Conservation (phyloP, 306 rosid genomes). For the Leucaena leucocephala region DNA sequence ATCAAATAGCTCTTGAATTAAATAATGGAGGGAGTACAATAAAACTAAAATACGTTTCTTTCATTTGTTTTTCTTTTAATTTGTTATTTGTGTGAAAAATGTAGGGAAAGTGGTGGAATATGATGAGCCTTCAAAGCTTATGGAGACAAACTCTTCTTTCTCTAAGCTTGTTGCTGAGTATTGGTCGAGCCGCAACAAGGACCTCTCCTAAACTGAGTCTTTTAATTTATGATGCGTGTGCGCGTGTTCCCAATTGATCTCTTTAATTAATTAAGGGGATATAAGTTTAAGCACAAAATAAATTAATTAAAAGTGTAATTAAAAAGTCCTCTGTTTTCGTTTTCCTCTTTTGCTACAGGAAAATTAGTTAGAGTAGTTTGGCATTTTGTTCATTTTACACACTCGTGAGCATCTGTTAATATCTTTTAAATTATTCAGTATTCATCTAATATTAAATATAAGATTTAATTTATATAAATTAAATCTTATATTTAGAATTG, state of each 20-base stretch:
- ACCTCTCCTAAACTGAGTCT: not conserved
- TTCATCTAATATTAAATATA: no score
- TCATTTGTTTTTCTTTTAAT: not conserved
- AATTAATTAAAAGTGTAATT: not conserved
- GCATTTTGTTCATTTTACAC: no score
- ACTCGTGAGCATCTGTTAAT: no score
- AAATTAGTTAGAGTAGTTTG: no score
- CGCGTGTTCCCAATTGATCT: not conserved
- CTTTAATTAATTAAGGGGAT: not conserved
- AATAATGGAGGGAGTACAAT: no score
- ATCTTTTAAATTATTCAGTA: no score
- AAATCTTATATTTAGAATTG: no score
- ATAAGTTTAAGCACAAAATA: not conserved
- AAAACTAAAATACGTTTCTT: no score
- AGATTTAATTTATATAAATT: no score
- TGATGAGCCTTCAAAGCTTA: not conserved
- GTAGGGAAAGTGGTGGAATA: constrained; percentile 2
- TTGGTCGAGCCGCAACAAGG: not conserved
- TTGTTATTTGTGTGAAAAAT: not conserved
- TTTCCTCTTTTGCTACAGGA: no score
- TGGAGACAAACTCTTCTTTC: not conserved
- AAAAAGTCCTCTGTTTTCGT: not conserved
- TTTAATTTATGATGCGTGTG: not conserved
- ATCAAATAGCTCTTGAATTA: no score
- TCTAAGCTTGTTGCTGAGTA: not conserved